A percentile compares a stretch with the other conserved stretches of the same genome.
These are phyloP conservation scores for Aspergillus terreus DNA, from an alignment of 2,329 filamentous ascomycete genomes.

Conservation along the genomic window DNA sequence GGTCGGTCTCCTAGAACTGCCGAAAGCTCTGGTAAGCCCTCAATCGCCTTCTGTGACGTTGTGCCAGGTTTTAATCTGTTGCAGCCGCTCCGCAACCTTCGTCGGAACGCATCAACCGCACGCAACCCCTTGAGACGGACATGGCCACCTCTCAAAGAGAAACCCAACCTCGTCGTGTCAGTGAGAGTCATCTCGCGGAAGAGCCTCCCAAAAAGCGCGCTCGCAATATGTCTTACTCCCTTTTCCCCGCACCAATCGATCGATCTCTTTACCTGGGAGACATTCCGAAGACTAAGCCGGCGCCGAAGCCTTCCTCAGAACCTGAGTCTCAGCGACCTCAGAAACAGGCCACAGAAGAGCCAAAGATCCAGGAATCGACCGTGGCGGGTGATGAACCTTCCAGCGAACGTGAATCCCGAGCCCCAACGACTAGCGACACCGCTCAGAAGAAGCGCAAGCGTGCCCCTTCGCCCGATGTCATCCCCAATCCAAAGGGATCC, in stretches of 20 bases:
- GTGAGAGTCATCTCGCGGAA: slow-evolving; percentile 3
- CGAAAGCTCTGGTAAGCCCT: slow-evolving; percentile 13
- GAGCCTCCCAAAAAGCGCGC: slow-evolving; percentile 15
- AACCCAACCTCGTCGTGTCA: slow-evolving; percentile 10
- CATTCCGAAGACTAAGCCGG: slow-evolving; percentile 7
- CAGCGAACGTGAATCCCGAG: slow-evolving; percentile 3
- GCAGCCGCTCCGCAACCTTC: slow-evolving; percentile 12
- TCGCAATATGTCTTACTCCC: slow-evolving; percentile 22
- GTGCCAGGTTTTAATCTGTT: slow-evolving; percentile 5
- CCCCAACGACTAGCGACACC: neutral
- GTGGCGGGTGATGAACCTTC: neutral
- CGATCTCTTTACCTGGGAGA: slow-evolving; percentile 18
- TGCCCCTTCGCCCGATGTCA: slow-evolving; percentile 36
- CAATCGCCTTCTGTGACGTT: neutral
- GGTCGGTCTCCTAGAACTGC: slow-evolving; percentile 13
- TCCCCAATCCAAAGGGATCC: slow-evolving; percentile 38
- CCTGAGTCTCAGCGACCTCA: neutral
- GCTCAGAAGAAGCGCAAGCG: slow-evolving; percentile 37
- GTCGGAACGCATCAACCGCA: slow-evolving; percentile 16
- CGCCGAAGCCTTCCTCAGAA: neutral
- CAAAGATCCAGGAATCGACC: neutral
- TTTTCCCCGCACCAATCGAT: slow-evolving; percentile 25
- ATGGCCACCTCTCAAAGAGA: slow-evolving; percentile 5
- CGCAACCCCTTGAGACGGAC: slow-evolving; percentile 1
- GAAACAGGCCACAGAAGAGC: neutral